phyloP scores from a whole-genome alignment of 2,329 filamentous ascomycete species.

The Xylaria digitata region DNA sequence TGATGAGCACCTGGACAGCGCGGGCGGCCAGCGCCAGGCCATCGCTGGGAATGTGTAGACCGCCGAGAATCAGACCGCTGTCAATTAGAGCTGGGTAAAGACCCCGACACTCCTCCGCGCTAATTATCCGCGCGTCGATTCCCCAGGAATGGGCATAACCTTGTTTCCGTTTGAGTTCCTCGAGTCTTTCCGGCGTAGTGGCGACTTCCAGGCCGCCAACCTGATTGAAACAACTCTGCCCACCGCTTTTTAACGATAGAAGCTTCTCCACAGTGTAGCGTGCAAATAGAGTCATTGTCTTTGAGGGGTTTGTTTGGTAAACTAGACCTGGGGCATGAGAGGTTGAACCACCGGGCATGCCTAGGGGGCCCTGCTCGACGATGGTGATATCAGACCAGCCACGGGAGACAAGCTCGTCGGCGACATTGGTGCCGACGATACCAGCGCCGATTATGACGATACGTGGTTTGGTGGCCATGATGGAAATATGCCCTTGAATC shows the following conservation, averaged over 20 bases:
- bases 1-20: constrained; percentile 36
- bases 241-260: constrained; percentile 31
- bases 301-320: constrained; percentile 39
- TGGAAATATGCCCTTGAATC: constrained; percentile 22
- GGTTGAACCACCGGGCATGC: constrained; percentile 37
- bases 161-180: constrained; percentile 37
- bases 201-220: constrained; percentile 38
- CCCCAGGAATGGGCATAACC: constrained; percentile 39
- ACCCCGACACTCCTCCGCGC: constrained; percentile 33
- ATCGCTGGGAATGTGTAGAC: constrained; percentile 36
- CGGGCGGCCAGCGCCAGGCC: constrained; percentile 36
- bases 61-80: constrained; percentile 34
- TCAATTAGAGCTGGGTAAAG: constrained; percentile 34
- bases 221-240: constrained; percentile 39
- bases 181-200: constrained; percentile 36
- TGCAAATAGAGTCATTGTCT: constrained; percentile 38
- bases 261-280: constrained; percentile 37
- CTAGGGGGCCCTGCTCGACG: constrained; percentile 38
- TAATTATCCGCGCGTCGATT: constrained; percentile 33
- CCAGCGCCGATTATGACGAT: constrained; percentile 39
- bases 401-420: constrained; percentile 39
- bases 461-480: constrained; percentile 35
- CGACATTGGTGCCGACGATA: constrained; percentile 40
- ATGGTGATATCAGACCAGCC: constrained; percentile 39
- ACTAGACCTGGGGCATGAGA: constrained; percentile 39